A percentile compares a stretch with the other conserved stretches of the same genome.
phyloP scores from a whole-genome alignment of 257 asterid species.

The Fraxinus cuspidata region DNA sequence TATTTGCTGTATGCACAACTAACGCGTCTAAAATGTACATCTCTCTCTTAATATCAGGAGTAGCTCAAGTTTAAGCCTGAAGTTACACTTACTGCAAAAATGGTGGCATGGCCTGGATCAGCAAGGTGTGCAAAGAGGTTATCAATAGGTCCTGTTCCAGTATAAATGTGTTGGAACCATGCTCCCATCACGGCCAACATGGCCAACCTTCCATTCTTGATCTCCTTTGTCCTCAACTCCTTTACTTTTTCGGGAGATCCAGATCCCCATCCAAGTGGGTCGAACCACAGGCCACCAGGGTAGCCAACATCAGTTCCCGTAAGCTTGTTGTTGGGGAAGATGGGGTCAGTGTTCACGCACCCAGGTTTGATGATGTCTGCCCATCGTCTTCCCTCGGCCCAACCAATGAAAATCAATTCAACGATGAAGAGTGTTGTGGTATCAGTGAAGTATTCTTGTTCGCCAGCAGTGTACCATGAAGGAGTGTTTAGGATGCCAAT shows the following conservation, averaged over 20 bases:
- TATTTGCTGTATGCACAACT: not conserved
- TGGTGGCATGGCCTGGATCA: conserved; percentile 93
- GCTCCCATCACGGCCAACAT: conserved; percentile 99
- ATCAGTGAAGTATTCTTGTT: conserved; percentile 88
- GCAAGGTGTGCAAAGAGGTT: conserved; percentile 97
- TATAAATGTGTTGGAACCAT: conserved; percentile 97
- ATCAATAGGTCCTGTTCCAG: conserved; percentile 93
- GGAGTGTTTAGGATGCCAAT: conserved; percentile 88
- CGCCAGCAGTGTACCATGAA: conserved; percentile 98
- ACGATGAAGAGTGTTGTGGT: conserved; percentile 81
- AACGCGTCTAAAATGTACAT: not conserved
- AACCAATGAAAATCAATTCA: conserved; percentile 80
- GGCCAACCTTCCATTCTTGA: conserved; percentile 89
- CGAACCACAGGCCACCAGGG: conserved; percentile 96
- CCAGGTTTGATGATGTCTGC: conserved; percentile 97
- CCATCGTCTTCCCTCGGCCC: conserved; percentile 99
- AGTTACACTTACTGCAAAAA: conserved; percentile 77
- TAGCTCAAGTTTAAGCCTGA: not conserved
- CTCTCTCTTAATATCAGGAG: not conserved
- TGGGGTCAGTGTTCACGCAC: conserved; percentile 87
- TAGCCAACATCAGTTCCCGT: conserved; percentile 98
- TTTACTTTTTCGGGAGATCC: conserved; percentile 75
- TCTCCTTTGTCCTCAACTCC: conserved; percentile 96
- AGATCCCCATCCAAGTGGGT: conserved; percentile 93
- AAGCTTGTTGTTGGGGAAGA: conserved; percentile 98